Conservation (phyloP, 345 rosid genomes). For the Passiflora organensis region DNA sequence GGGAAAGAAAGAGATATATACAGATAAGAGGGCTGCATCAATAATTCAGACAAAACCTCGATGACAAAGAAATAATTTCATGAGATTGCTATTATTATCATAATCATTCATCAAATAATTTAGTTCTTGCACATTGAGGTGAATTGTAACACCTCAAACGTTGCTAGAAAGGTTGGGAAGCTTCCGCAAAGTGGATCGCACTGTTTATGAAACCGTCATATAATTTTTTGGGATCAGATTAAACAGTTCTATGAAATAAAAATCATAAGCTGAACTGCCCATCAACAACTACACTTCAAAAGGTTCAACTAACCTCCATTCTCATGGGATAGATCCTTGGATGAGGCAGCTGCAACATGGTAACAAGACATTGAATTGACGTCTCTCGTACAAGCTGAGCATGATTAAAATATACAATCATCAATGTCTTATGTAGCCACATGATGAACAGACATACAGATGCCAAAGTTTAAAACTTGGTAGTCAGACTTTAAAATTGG, state of each 20-base stretch:
- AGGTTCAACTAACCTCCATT: slow-evolving; percentile 46
- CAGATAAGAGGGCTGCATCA: neutral
- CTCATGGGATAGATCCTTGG: slow-evolving; percentile 69
- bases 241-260: no score
- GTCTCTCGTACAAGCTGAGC: slow-evolving; percentile 82
- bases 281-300: no score
- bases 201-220: no score
- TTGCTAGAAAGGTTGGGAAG: no score
- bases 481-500: neutral
- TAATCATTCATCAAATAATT: no score
- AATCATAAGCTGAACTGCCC: no score
- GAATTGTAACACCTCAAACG: no score
- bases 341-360: slow-evolving; percentile 62
- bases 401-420: neutral
- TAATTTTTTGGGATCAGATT: no score
- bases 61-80: no score
- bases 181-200: no score
- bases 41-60: neutral
- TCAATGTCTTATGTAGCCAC: no score
- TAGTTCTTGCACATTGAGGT: neutral
- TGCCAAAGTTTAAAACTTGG: neutral
- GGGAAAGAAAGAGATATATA: neutral
- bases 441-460: no score
- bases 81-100: neutral
- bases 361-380: slow-evolving; percentile 72